Evolutionary conservation across 305 asterid species (phyloP).

Genomic region (Solanum hybrid): DNA sequence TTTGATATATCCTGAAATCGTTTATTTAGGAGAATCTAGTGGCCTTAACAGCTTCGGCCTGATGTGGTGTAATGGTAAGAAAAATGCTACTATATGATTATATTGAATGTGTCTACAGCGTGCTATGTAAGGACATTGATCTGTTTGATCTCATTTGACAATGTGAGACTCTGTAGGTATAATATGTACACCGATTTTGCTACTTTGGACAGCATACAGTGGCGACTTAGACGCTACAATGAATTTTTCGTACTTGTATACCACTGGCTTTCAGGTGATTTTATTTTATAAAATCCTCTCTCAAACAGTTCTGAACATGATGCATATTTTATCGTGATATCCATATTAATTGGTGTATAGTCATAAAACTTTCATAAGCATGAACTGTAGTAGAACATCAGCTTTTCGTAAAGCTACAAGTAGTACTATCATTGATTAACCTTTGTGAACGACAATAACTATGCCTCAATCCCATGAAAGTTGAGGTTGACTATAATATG

Average conservation of each 20-base stretch:
- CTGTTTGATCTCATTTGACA: background rate
- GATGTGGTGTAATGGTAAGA: slow-evolving; percentile 23
- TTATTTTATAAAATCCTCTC: background rate
- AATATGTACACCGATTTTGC: slow-evolving; percentile 14
- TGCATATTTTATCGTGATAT: background rate
- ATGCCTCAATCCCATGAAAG: background rate
- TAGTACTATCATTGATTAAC: background rate
- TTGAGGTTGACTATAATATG: background rate
- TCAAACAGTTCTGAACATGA: background rate
- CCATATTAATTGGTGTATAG: background rate
- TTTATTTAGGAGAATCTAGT: slow-evolving; percentile 6
- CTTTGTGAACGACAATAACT: background rate
- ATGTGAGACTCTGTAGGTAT: slow-evolving; percentile 5
- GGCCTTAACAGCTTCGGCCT: slow-evolving; percentile 23
- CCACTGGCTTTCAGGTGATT: slow-evolving; percentile 17
- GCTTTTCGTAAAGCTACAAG: background rate
- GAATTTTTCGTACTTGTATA: slow-evolving; percentile 4
- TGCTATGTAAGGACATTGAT: background rate
- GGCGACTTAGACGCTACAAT: slow-evolving; percentile 12
- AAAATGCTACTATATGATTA: background rate
- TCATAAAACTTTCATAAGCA: background rate
- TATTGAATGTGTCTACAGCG: background rate
- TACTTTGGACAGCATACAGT: slow-evolving; percentile 9
- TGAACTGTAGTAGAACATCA: background rate
- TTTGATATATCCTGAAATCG: background rate